phyloP scores from a whole-genome alignment of 2,329 filamentous ascomycete genomes.

The Diaporthe caulivora region DNA sequence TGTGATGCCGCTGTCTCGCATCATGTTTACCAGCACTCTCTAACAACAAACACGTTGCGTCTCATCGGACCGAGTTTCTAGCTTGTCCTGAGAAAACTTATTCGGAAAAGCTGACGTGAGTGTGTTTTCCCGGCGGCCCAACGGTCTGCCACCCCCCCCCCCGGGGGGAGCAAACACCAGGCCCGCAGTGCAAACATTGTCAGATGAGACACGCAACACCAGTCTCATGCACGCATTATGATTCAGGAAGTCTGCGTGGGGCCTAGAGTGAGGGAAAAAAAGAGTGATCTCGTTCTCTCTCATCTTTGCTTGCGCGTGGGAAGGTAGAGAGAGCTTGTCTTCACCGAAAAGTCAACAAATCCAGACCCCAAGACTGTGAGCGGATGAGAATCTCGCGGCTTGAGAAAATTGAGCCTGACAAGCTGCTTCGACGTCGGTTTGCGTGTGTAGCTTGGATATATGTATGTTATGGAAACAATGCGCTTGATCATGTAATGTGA shows the following conservation, averaged over 20 bases:
- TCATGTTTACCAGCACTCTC: background rate
- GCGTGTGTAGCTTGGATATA: too few relatives aligned
- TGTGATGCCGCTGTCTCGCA: background rate
- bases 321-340: too few relatives aligned
- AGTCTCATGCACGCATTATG: too few relatives aligned
- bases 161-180: constrained; percentile 30
- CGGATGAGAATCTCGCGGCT: too few relatives aligned
- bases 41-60: background rate
- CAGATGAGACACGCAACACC: background rate
- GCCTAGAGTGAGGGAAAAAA: too few relatives aligned
- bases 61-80: background rate
- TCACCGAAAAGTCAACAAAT: too few relatives aligned
- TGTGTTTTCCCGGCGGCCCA: background rate
- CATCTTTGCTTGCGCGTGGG: background rate
- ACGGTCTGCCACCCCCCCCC: background rate
- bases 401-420: too few relatives aligned
- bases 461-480: background rate
- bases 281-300: background rate
- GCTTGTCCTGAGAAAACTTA: background rate
- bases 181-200: background rate
- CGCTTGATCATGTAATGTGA: background rate
- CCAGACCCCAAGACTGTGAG: too few relatives aligned
- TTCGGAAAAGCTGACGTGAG: background rate
- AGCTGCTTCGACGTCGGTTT: too few relatives aligned
- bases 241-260: background rate